Percentiles rank a stretch among this genome's conserved stretches.
Conservation (phyloP, 805 yeast species). For the Candida patagonica region DNA sequence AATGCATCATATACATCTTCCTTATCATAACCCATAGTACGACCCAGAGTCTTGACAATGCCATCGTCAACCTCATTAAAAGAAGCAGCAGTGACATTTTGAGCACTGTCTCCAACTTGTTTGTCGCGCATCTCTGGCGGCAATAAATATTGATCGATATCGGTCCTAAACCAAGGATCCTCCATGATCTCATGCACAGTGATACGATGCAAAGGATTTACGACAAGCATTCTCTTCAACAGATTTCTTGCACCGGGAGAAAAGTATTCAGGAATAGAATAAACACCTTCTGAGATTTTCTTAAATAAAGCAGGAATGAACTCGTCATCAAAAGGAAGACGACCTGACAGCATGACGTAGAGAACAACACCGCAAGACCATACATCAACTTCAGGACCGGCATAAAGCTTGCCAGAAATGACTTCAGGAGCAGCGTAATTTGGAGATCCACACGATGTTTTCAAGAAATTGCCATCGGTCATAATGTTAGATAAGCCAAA, state of each 20-base stretch:
- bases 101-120: constrained; percentile 20
- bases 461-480: constrained; percentile 95
- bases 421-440: constrained; percentile 98
- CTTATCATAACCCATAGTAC: constrained; percentile 82
- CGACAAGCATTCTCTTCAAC: constrained; percentile 84
- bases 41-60: constrained; percentile 62
- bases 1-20: constrained; percentile 75
- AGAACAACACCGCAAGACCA: constrained; percentile 96
- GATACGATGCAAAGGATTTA: constrained; percentile 86
- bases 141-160: constrained; percentile 67
- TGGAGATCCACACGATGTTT: constrained; percentile 94
- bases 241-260: constrained; percentile 78
- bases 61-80: constrained; percentile 48
- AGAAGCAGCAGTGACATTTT: constrained; percentile 19
- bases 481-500: constrained; percentile 89
- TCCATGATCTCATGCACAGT: constrained; percentile 87
- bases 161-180: constrained; percentile 86
- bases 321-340: constrained; percentile 94
- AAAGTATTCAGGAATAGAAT: constrained; percentile 78
- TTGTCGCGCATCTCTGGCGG: constrained; percentile 38
- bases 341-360: constrained; percentile 92
- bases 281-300: constrained; percentile 87
- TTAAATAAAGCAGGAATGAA: constrained; percentile 90
- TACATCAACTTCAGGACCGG: constrained; percentile 97
- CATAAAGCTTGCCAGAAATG: constrained; percentile 85